Percentiles rank a stretch among this genome's conserved stretches.
Evolutionary conservation across 2,329 filamentous ascomycete genomes (phyloP).

Genomic region (Pseudocercospora musae): DNA sequence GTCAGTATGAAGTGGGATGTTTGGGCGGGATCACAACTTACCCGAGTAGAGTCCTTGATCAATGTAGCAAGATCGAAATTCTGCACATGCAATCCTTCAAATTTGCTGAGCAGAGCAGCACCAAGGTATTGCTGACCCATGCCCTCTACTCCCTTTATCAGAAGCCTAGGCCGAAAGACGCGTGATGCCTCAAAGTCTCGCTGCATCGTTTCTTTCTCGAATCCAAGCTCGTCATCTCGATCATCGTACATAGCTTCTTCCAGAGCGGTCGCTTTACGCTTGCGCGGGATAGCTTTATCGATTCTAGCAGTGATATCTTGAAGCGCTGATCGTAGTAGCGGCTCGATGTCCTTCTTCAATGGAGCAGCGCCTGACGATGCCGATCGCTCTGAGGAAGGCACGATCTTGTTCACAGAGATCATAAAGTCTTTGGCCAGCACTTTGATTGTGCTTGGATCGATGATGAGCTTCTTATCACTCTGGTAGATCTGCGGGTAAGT

Average conservation of each 20-base stretch:
- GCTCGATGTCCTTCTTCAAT: constrained; percentile 74
- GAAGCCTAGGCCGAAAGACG: constrained; percentile 80
- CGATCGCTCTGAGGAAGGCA: constrained; percentile 90
- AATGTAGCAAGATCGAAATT: constrained; percentile 88
- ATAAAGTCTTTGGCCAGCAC: constrained; percentile 94
- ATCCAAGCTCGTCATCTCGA: constrained; percentile 76
- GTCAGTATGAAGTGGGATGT: constrained; percentile 8
- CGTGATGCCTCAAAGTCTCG: constrained; percentile 76
- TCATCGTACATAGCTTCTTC: constrained; percentile 94
- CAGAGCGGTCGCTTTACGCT: constrained; percentile 81
- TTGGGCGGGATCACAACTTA: constrained; percentile 37
- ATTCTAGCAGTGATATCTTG: constrained; percentile 60
- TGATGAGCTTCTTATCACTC: constrained; percentile 82
- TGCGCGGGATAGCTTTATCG: constrained; percentile 74
- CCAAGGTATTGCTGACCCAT: constrained; percentile 95
- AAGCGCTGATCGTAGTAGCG: constrained; percentile 72
- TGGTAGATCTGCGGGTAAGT: constrained; percentile 96
- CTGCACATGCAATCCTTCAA: constrained; percentile 92
- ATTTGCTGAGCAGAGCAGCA: constrained; percentile 79
- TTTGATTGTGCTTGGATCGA: constrained; percentile 78
- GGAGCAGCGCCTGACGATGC: constrained; percentile 79
- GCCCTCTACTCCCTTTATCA: constrained; percentile 76
- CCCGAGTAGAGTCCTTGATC: constrained; percentile 74
- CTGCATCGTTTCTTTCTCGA: constrained; percentile 74
- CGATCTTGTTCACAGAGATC: constrained; percentile 92